Conservation (phyloP, 2,329 filamentous ascomycete species). For the Botrytis fabae region DNA sequence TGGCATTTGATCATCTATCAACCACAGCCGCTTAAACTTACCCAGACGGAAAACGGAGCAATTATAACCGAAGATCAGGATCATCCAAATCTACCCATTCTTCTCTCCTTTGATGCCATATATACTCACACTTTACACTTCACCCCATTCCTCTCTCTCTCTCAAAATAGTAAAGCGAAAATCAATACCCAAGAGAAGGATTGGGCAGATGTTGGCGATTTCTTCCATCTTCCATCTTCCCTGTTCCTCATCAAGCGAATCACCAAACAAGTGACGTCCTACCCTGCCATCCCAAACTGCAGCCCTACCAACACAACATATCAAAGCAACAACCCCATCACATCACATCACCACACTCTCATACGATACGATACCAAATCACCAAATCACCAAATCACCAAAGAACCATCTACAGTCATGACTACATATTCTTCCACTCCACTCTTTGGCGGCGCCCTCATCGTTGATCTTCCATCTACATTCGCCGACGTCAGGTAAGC, state of each 20-base stretch:
- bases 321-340: constrained; percentile 1
- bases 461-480: constrained; percentile 64
- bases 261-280: constrained; percentile 15
- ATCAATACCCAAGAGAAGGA: not conserved
- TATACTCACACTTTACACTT: not conserved
- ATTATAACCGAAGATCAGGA: not conserved
- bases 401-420: not conserved
- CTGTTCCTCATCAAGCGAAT: constrained; percentile 13
- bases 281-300: constrained; percentile 5
- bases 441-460: constrained; percentile 73
- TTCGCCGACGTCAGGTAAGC: constrained; percentile 74
- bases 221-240: not conserved
- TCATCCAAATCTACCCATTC: not conserved
- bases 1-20: too few species aligned
- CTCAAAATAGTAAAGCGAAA: not conserved
- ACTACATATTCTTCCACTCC: constrained; percentile 44
- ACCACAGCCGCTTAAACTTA: not conserved
- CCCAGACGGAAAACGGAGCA: not conserved
- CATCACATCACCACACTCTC: not conserved
- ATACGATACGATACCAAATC: constrained; percentile 1
- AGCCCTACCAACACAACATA: constrained; percentile 19
- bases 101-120: not conserved
- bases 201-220: constrained; percentile 2
- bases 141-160: too few species aligned
- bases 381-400: not conserved